Conservation (phyloP, 2,329 filamentous ascomycete genomes). For the Xylariaceae sp. region DNA sequence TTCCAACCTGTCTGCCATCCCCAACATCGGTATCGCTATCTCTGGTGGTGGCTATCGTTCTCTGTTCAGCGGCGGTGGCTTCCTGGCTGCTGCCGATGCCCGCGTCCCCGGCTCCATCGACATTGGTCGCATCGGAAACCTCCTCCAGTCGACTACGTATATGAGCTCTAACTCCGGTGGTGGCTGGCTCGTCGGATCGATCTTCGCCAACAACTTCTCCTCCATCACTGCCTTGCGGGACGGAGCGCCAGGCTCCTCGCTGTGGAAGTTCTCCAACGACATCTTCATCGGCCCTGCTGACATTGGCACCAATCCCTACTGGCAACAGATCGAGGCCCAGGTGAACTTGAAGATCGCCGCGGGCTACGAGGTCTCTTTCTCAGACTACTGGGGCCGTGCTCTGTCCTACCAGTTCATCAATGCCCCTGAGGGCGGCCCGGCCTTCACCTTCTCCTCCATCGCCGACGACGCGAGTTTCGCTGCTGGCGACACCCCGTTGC, state of each 20-base stretch:
- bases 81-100: slow-evolving; percentile 62
- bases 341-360: slow-evolving; percentile 59
- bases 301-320: slow-evolving; percentile 47
- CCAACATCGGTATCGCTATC: slow-evolving; percentile 57
- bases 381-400: slow-evolving; percentile 69
- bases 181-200: slow-evolving; percentile 67
- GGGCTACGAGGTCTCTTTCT: slow-evolving; percentile 60
- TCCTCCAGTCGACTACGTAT: slow-evolving; percentile 67
- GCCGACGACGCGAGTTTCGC: slow-evolving; percentile 57
- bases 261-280: slow-evolving; percentile 36
- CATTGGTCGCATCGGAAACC: slow-evolving; percentile 58
- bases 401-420: slow-evolving; percentile 69
- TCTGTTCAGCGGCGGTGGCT: slow-evolving; percentile 64
- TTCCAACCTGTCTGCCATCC: slow-evolving; percentile 55
- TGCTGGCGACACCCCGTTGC: slow-evolving; percentile 62
- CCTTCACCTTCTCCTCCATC: slow-evolving; percentile 71
- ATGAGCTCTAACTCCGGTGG: slow-evolving; percentile 69
- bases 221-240: slow-evolving; percentile 43
- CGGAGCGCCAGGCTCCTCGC: slow-evolving; percentile 27
- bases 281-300: slow-evolving; percentile 35
- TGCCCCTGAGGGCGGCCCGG: slow-evolving; percentile 58
- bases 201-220: slow-evolving; percentile 73
- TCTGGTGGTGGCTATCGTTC: slow-evolving; percentile 71
- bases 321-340: slow-evolving; percentile 49
- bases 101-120: slow-evolving; percentile 56